Conservation (phyloP, 352 stramenopile genomes). For the Globisporangium mamillatum region DNA sequence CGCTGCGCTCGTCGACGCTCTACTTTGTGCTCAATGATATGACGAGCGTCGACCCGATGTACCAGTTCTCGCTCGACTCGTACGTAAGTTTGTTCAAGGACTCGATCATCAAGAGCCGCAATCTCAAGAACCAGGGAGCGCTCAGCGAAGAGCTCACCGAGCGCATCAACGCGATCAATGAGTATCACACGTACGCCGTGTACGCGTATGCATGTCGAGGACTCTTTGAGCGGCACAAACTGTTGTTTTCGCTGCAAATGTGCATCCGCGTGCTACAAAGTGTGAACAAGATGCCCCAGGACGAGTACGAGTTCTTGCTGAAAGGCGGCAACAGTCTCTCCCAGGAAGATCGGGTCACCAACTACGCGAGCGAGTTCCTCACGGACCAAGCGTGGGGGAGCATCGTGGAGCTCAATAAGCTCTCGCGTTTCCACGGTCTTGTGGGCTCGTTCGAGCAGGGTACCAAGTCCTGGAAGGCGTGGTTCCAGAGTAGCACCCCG, state of each 20-base stretch:
- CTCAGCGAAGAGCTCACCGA: constrained; percentile 83
- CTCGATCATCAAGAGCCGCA: constrained; percentile 88
- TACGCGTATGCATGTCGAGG: constrained; percentile 95
- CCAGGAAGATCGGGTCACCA: constrained; percentile 68
- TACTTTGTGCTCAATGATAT: constrained; percentile 97
- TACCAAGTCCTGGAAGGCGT: constrained; percentile 77
- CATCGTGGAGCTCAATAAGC: constrained; percentile 91
- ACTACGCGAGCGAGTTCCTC: constrained; percentile 88
- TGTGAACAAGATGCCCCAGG: constrained; percentile 86
- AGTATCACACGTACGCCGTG: constrained; percentile 94
- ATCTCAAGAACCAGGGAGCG: constrained; percentile 73
- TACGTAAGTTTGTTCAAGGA: constrained; percentile 95
- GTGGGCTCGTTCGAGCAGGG: constrained; percentile 89
- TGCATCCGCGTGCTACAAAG: constrained; percentile 91
- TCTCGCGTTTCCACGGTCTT: constrained; percentile 86
- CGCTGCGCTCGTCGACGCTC: constrained; percentile 91
- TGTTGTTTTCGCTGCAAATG: constrained; percentile 95
- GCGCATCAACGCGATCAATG: constrained; percentile 93
- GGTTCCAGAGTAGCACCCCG: constrained; percentile 85
- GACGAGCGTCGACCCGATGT: constrained; percentile 95
- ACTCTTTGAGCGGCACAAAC: constrained; percentile 95
- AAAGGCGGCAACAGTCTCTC: constrained; percentile 81
- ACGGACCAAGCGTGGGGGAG: constrained; percentile 84
- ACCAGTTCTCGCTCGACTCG: constrained; percentile 95
- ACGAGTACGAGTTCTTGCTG: constrained; percentile 95